Evolutionary conservation across 2,329 filamentous ascomycete genomes (phyloP).

Genomic region (Atkinsonella texensis): DNA sequence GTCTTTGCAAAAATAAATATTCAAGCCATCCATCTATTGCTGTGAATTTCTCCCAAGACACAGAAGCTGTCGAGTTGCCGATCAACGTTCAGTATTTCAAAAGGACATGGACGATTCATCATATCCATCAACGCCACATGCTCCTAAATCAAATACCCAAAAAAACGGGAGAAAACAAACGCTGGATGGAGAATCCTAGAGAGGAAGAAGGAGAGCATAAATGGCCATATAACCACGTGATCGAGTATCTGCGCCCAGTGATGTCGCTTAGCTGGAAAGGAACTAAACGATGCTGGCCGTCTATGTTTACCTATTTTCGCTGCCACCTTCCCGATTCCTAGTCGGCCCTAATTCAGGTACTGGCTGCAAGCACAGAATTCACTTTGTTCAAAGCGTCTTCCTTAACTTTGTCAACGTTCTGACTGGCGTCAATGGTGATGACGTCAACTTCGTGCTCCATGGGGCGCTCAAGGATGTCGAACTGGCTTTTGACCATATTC

Average conservation of each 20-base stretch:
- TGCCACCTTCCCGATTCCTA: neutral
- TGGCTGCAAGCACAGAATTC: conserved; percentile 33
- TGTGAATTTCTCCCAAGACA: neutral
- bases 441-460: conserved; percentile 58
- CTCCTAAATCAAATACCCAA: neutral
- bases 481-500: conserved; percentile 88
- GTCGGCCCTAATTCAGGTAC: conserved; percentile 5
- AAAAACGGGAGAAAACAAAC: neutral
- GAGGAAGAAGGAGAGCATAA: neutral
- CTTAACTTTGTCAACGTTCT: conserved; percentile 46
- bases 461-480: conserved; percentile 77
- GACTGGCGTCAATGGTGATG: conserved; percentile 57
- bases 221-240: neutral
- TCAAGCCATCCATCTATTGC: neutral
- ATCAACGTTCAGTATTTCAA: neutral
- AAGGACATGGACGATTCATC: neutral
- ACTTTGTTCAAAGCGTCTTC: conserved; percentile 46
- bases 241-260: neutral
- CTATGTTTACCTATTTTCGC: neutral
- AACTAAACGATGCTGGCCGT: neutral
- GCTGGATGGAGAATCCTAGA: neutral
- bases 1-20: neutral
- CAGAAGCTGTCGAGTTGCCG: neutral
- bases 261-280: neutral
- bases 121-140: neutral